phyloP scores from a whole-genome alignment of 2,329 filamentous ascomycete species.

The Fusarium redolens region DNA sequence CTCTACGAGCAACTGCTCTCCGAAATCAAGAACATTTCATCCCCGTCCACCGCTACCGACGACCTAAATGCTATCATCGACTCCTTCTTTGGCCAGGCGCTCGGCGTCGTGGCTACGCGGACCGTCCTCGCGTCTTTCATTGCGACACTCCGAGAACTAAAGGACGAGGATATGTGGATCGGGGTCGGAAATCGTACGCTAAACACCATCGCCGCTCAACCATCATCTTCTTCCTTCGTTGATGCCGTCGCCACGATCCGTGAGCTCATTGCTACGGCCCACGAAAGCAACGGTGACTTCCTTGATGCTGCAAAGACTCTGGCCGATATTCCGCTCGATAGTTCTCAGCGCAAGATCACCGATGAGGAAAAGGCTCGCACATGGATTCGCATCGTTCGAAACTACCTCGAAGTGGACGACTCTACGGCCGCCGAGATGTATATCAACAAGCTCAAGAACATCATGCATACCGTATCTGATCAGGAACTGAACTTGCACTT shows the following conservation, averaged over 20 bases:
- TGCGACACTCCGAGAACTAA: constrained; percentile 68
- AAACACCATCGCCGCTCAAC: constrained; percentile 69
- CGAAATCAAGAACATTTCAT: constrained; percentile 55
- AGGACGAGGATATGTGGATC: constrained; percentile 75
- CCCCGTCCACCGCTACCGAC: constrained; percentile 53
- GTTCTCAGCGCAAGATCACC: constrained; percentile 84
- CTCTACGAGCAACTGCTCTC: constrained; percentile 60
- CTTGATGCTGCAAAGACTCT: constrained; percentile 80
- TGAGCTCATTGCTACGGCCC: constrained; percentile 83
- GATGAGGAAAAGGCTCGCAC: constrained; percentile 84
- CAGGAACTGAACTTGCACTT: constrained; percentile 84
- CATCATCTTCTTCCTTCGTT: constrained; percentile 76
- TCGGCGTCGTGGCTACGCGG: constrained; percentile 81
- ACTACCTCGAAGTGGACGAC: constrained; percentile 95
- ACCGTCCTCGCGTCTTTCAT: constrained; percentile 77
- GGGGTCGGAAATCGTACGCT: constrained; percentile 81
- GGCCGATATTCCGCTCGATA: constrained; percentile 87
- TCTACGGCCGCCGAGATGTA: constrained; percentile 85
- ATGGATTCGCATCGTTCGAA: constrained; percentile 94
- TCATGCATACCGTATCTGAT: constrained; percentile 83
- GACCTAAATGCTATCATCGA: constrained; percentile 77
- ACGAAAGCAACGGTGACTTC: constrained; percentile 86
- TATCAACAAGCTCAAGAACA: constrained; percentile 94
- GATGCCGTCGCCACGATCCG: constrained; percentile 86
- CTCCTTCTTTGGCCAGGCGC: constrained; percentile 73